Percentiles rank a stretch among this genome's conserved stretches.
Conservation (phyloP, 768 basidiomycete species). For the Termitomyces sp. region DNA sequence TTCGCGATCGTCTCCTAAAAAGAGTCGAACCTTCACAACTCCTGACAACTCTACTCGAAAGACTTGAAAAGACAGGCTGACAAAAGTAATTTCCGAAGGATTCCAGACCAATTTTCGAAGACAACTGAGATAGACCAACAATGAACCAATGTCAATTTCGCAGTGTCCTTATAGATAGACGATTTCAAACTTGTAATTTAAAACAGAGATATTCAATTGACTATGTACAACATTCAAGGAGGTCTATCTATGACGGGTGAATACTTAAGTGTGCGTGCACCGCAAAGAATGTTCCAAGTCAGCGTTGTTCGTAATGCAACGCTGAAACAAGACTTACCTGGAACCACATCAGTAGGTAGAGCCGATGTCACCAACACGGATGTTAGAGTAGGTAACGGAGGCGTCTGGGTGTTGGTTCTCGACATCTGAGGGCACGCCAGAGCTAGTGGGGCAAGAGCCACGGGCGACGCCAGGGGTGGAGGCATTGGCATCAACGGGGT, state of each 20-base stretch:
- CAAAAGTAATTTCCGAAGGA: too few species aligned
- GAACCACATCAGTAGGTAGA: constrained; percentile 1
- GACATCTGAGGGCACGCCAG: constrained; percentile 32
- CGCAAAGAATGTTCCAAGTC: background rate
- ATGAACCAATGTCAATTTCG: too few species aligned
- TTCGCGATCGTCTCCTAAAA: too few species aligned
- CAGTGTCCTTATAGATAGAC: too few species aligned
- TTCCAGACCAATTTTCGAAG: too few species aligned
- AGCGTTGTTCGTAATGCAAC: background rate
- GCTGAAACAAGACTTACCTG: background rate
- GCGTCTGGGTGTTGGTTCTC: constrained; percentile 19
- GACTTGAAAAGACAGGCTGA: too few species aligned
- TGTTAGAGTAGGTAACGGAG: constrained; percentile 38
- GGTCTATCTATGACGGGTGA: background rate
- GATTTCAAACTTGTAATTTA: too few species aligned
- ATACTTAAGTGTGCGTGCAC: background rate
- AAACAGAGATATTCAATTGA: background rate
- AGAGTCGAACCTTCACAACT: too few species aligned
- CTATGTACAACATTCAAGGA: background rate
- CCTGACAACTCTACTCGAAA: too few species aligned
- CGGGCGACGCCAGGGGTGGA: constrained; percentile 22
- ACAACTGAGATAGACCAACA: too few species aligned
- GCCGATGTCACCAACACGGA: constrained; percentile 6
- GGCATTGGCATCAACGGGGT: constrained; percentile 21
- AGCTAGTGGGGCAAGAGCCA: constrained; percentile 35